phyloP scores from a whole-genome alignment of 179 eudicot species.

The Dionaea muscipula region DNA sequence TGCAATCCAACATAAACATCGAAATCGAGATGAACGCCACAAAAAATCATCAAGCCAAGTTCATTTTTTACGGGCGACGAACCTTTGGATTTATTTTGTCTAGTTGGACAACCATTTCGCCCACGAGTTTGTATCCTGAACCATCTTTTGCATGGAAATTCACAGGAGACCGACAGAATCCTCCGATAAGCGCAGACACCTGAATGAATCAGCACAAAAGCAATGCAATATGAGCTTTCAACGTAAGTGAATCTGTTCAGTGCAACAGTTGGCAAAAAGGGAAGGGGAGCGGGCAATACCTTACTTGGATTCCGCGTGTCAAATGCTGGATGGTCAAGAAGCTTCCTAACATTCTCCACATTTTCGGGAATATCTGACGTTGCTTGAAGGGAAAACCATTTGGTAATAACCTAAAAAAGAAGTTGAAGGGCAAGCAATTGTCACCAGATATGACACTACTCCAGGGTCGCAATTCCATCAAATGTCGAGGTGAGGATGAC shows the following conservation, averaged over 20 bases:
- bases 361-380: constrained; percentile 70
- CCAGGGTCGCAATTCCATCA: not conserved
- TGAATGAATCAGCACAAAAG: constrained; percentile 9
- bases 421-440: not conserved
- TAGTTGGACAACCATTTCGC: constrained; percentile 78
- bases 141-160: constrained; percentile 97
- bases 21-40: not conserved
- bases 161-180: constrained; percentile 79
- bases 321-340: constrained; percentile 79
- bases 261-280: not conserved
- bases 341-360: constrained; percentile 80
- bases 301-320: constrained; percentile 91
- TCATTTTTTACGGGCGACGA: not conserved
- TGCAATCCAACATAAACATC: constrained; percentile 8
- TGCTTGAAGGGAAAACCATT: constrained; percentile 97
- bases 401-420: constrained; percentile 63
- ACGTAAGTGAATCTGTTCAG: no score
- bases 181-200: constrained; percentile 83
- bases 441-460: not conserved
- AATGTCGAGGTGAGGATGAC: no score
- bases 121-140: constrained; percentile 87
- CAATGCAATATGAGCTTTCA: no score
- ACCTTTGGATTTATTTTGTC: constrained; percentile 97
- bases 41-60: not conserved
- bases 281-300: constrained; percentile 21